Evolutionary conservation across 139 green algal species (phyloP).

Genomic region (Microglena sp.): DNA sequence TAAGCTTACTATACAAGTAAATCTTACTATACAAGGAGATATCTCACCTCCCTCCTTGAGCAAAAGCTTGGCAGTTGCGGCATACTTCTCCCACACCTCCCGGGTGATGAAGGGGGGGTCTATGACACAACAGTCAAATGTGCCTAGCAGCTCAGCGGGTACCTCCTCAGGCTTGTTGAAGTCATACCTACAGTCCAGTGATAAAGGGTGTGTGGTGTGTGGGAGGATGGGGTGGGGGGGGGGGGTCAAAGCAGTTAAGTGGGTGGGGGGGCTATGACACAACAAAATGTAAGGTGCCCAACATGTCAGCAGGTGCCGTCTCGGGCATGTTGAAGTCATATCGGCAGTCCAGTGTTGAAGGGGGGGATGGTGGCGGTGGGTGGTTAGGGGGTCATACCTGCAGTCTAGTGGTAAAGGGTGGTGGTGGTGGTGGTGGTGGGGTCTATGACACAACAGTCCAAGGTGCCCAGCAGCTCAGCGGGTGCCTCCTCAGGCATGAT

Average conservation of each 20-base stretch:
- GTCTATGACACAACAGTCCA: conserved; percentile 59
- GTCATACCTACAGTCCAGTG: conserved; percentile 39
- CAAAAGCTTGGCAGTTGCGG: conserved; percentile 38
- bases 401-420: too few species aligned
- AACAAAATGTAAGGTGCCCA: too few species aligned
- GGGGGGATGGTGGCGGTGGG: too few species aligned
- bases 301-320: too few species aligned
- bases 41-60: conserved; percentile 26
- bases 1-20: too few species aligned
- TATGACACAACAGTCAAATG: conserved; percentile 60
- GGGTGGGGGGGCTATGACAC: too few species aligned
- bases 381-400: too few species aligned
- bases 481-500: conserved; percentile 42
- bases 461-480: conserved; percentile 32
- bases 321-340: too few species aligned
- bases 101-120: conserved; percentile 62
- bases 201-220: background rate
- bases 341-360: too few species aligned
- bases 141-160: conserved; percentile 29
- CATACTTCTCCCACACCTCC: conserved; percentile 63
- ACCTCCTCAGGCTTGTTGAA: conserved; percentile 50
- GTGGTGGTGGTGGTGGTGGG: conserved; percentile 66
- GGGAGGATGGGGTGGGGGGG: too few species aligned
- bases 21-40: too few species aligned
- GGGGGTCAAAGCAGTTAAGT: too few species aligned